Percentiles rank a stretch among this genome's conserved stretches.
These are phyloP conservation scores for Phytophthora boehmeriae DNA, from an alignment of 352 stramenopile species.

Conservation along the genomic window DNA sequence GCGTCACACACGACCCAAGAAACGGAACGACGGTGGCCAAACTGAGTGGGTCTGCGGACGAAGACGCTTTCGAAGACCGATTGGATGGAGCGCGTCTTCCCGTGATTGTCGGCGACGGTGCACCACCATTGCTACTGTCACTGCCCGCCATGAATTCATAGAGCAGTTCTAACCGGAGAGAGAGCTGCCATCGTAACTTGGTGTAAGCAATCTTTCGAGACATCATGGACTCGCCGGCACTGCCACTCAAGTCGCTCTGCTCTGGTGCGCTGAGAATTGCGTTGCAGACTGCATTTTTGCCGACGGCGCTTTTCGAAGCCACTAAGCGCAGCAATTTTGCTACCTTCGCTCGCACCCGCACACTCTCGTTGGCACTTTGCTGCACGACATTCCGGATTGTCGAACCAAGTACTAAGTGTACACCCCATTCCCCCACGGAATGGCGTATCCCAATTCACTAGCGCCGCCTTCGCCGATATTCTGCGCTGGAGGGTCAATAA, in stretches of 20 bases:
- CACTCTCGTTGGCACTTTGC: slow-evolving; percentile 64
- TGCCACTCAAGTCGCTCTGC: slow-evolving; percentile 47
- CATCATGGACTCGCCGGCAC: slow-evolving; percentile 32
- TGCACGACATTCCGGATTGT: slow-evolving; percentile 80
- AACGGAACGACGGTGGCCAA: slow-evolving; percentile 81
- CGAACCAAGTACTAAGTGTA: slow-evolving; percentile 75
- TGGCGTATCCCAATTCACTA: slow-evolving; percentile 42
- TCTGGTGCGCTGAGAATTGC: slow-evolving; percentile 75
- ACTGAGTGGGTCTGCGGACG: slow-evolving; percentile 43
- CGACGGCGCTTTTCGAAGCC: slow-evolving; percentile 48
- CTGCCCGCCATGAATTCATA: slow-evolving; percentile 50
- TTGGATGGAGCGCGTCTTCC: slow-evolving; percentile 17
- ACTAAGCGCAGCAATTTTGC: slow-evolving; percentile 51
- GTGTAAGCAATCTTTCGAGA: slow-evolving; percentile 54
- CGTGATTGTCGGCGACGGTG: slow-evolving; percentile 20
- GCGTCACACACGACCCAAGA: slow-evolving; percentile 62
- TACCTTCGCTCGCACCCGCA: slow-evolving; percentile 65
- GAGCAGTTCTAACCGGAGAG: slow-evolving; percentile 65
- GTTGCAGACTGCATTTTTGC: slow-evolving; percentile 72
- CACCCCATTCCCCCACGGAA: slow-evolving; percentile 85
- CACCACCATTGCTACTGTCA: slow-evolving; percentile 17
- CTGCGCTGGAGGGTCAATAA: slow-evolving; percentile 50
- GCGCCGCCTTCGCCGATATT: slow-evolving; percentile 5
- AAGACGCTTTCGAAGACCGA: slow-evolving; percentile 11
- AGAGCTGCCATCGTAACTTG: slow-evolving; percentile 68